These are phyloP conservation scores for Bolboschoenoplectus hybrid DNA, from an alignment of 202 grass and related monocot species.

Conservation along the genomic window DNA sequence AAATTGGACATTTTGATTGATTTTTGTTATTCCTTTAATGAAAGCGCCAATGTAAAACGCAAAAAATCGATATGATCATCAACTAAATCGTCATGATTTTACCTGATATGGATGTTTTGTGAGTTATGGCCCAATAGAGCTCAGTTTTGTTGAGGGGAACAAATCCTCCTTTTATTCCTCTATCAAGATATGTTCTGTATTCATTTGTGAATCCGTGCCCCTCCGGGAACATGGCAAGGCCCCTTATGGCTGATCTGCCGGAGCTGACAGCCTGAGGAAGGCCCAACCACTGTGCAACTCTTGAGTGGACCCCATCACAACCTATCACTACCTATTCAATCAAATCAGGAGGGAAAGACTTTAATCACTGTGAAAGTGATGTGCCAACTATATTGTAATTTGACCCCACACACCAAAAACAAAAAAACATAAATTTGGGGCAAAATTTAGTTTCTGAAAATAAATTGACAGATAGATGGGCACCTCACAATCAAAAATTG, in stretches of 20 bases:
- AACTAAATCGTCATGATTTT: background rate
- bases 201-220: slow-evolving; percentile 34
- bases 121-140: slow-evolving; percentile 35
- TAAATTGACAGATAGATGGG: background rate
- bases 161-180: slow-evolving; percentile 31
- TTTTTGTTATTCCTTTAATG: background rate
- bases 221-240: slow-evolving; percentile 38
- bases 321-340: slow-evolving; percentile 34
- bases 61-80: background rate
- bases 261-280: slow-evolving; percentile 22
- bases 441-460: no score
- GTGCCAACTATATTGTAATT: no score
- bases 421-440: background rate
- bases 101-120: slow-evolving; percentile 15
- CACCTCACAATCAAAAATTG: background rate
- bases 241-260: slow-evolving; percentile 19
- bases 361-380: background rate
- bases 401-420: no score
- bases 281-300: slow-evolving; percentile 42
- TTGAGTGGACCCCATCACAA: slow-evolving; percentile 45
- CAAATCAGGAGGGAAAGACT: background rate
- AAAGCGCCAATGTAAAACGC: background rate
- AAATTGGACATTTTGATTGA: background rate
- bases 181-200: slow-evolving; percentile 13
- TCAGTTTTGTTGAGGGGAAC: slow-evolving; percentile 33